Evolutionary conservation across 2,329 filamentous ascomycete genomes (phyloP), one percentile per base, ranked within the genome.

Genomic region (Uncinocarpus reesii): DNA sequence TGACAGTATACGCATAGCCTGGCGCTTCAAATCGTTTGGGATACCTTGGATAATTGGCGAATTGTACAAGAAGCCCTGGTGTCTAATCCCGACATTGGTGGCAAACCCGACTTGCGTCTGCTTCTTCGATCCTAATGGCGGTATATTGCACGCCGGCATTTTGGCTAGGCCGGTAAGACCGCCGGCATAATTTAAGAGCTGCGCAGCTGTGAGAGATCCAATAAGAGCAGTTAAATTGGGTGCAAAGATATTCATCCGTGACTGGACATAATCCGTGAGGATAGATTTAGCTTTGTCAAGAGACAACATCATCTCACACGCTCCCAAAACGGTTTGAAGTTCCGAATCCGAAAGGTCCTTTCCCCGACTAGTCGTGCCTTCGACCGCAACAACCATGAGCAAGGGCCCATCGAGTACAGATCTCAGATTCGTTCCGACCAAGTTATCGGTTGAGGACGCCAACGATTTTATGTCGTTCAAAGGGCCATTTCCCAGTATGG

Each of bases 221-320:
- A 98, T 85, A 15, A 98, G 77, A 1, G 81, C 82, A 0, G 92
- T 95, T 47, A 96, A 70, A 59, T 98, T 98, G 0, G 92, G 92
- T 3, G 92, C 92, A 62, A 96, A 96, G 28, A 94, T 75, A 56
- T 84, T 92, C 86, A 98, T 96, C 53, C 92, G 85, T 29, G 90
- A 95, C 67, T 95, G 86, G 13, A 98, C 92, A 60, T 95, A 98
- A 62, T 92, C 84, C 1, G 86, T 94, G 47, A 98, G 75, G 0
- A 81, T 84, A 53, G 78, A 83, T 67, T 95, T 95, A 23, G 90
- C 88, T 55, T 77, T 81, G 63, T 96, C 87, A 7, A 98, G 79
- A 31, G 81, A 77, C n/a, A 96, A 74, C 7, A 86, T 83, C 79
- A 93, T 92, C 55, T 88, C 80, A 66, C 89, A 95, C 7, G 88